Evolutionary conservation across 441 rosid genomes (phyloP), one percentile per base, ranked within the genome.

Genomic region (Capsella rubella): DNA sequence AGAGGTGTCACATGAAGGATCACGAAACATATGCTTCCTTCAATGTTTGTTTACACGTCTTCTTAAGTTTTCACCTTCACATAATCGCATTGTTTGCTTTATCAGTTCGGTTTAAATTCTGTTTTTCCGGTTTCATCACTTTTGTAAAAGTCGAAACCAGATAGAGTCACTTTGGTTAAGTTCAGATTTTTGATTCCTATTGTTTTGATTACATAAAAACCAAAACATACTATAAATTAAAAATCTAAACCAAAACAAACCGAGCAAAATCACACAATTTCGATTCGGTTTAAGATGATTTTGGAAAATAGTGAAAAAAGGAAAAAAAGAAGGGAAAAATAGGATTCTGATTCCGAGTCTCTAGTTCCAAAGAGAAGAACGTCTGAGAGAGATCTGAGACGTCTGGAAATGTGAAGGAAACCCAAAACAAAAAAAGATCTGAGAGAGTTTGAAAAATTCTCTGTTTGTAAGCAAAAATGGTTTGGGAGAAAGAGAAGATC

Each of bases 401-500:
- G 16, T 53, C 31, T 58, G 62, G 72, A 71, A 64, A 77, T 66
- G 80, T 77, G 76, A 77, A 65, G 67, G 29, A 70, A 37, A 13
- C 49, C 1, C 32, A 21, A 25, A 53, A 10, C 12, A 37, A 9
- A 10, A 32, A 52, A 60, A 25, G 67, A 78, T 67, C 75, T 67
- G 60, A 67, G 42, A 73, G 32, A 73, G 18, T 14, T 42, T n/a
- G 3, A 6, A 28, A 60, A 54, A 16, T 3, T 43, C 9, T 16
- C 2, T 18, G 54, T 18, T 51, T 18, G 45, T 49, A 18, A 49
- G 10, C 6, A 35, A 72, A 54, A 63, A 83, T 79, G 84, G 84
- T 53, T 11, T 79, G 79, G 76, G 79, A 79, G 69, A 71, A 75
- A n/a, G 80, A 67, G 57, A 81, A 79, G 74, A 68, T 73, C 51